These are phyloP conservation scores for Paralagenidium karlingii DNA, from an alignment of 352 stramenopile species.

Conservation along the genomic window DNA sequence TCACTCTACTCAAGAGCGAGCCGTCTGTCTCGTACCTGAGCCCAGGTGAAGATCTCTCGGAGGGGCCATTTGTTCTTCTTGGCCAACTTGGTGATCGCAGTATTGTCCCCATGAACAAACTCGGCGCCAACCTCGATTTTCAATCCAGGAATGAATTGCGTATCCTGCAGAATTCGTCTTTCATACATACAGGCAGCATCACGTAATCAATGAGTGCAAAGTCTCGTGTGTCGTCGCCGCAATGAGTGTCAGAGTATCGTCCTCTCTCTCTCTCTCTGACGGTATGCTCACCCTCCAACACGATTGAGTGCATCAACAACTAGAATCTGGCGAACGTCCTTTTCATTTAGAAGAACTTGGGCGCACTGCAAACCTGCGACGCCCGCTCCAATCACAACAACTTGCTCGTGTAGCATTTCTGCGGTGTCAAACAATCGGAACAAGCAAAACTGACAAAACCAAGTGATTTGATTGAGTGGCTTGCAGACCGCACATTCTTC, in stretches of 20 bases:
- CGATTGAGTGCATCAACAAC: constrained; percentile 58
- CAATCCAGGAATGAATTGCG: constrained; percentile 58
- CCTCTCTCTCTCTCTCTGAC: too few species aligned
- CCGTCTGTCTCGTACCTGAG: too few species aligned
- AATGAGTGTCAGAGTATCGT: too few species aligned
- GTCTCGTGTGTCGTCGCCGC: too few species aligned
- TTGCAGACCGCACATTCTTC: too few species aligned
- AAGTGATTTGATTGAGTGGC: too few species aligned
- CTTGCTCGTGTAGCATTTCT: constrained; percentile 26
- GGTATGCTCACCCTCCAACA: constrained; percentile 18
- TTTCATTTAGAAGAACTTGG: constrained; percentile 32
- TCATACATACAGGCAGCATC: neutral
- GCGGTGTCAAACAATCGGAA: too few species aligned
- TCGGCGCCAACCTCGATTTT: constrained; percentile 63
- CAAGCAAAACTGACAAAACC: too few species aligned
- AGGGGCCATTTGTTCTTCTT: constrained; percentile 48
- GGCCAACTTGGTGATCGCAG: constrained; percentile 52
- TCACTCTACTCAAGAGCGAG: too few species aligned
- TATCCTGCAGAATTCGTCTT: constrained; percentile 36
- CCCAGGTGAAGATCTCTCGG: constrained; percentile 79
- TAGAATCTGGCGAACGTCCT: constrained; percentile 49
- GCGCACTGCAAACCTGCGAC: constrained; percentile 54
- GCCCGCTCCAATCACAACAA: constrained; percentile 58
- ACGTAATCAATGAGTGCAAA: neutral
- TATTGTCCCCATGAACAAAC: constrained; percentile 65